Conservation (phyloP, 2,329 filamentous ascomycete species). For the Eutypa lata region DNA sequence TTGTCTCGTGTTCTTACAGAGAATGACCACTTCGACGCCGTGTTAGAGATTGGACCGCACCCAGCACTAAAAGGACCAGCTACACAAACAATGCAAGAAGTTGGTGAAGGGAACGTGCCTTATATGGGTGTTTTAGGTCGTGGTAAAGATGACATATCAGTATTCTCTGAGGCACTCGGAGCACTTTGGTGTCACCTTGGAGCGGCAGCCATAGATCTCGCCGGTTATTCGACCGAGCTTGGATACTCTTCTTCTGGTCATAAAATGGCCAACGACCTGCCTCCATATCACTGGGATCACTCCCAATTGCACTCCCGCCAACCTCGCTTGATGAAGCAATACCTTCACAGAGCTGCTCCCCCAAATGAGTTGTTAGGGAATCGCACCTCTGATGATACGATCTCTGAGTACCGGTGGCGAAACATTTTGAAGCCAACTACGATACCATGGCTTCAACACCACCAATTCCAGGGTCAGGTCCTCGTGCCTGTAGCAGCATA, state of each 20-base stretch:
- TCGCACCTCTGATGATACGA: neutral
- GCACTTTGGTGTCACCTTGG: neutral
- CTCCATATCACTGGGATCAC: neutral
- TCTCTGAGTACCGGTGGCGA: neutral
- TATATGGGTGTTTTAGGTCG: neutral
- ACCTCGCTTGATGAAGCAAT: neutral
- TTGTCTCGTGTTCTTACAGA: neutral
- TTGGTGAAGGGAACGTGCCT: neutral
- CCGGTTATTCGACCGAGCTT: neutral
- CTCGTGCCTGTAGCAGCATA: neutral
- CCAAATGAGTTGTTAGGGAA: neutral
- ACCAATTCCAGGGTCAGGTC: neutral
- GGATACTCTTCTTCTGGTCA: neutral
- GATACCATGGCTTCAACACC: neutral
- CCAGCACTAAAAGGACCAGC: neutral
- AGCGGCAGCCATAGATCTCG: neutral
- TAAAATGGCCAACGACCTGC: neutral
- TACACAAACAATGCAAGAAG: neutral
- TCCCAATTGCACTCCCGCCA: neutral
- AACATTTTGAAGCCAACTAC: neutral
- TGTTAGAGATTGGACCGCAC: neutral
- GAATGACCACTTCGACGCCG: neutral
- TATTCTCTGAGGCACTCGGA: neutral
- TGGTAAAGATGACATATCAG: neutral
- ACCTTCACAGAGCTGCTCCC: neutral